Base-by-base conservation (phyloP, 2,329 filamentous ascomycete genomes). In the Alternaria longipes region DNA sequence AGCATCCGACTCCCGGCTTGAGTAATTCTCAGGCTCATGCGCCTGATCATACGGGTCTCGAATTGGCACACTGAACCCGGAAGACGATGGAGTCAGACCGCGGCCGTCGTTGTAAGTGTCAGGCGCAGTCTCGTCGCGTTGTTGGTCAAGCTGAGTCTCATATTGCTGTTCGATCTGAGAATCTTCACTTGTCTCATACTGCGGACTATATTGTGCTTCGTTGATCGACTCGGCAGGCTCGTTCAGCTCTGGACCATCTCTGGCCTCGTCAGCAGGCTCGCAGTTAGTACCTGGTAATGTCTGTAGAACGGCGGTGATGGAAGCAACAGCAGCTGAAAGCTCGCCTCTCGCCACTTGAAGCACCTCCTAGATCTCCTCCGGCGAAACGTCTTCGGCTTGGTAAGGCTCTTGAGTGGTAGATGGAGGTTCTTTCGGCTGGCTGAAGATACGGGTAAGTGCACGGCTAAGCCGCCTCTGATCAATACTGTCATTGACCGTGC, bases 281-380 rank as follows among this genome's bases (percentile, higher is more conserved):
- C 38, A 22, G 9, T 36, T 14, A 24, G 30, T 24, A n/a, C 18
- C 32, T 14, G 51, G 26, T 18, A 42, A 53, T 18, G 36, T 54
- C 22, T 36, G 44, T 7, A 42, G 24, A 14, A 49, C 20, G 8
- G 56, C 40, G 6, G 26, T 49, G 28, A 16, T 22, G 11, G 50
- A 50, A 14, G 16, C 44, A 53, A 59, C 24, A 36, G 14, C 36
- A 26, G n/a, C 24, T 2, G 50, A 36, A 55, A 59, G 56, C 42
- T 49, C 50, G 44, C 38, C 18, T 49, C 26, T 38, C 44, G 44
- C 51, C 22, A 36, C 36, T 42, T 41, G 42, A 38, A 59, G 44
- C 56, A 28, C 32, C 30, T 49, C 56, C 56, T 44, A 42, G 46
- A 47, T 54, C 44, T 49, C 50, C 16, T 32, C 44, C 36, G 56